phyloP scores from a whole-genome alignment of 1,284 basidiomycete species.

The Irpex rosettiformis region DNA sequence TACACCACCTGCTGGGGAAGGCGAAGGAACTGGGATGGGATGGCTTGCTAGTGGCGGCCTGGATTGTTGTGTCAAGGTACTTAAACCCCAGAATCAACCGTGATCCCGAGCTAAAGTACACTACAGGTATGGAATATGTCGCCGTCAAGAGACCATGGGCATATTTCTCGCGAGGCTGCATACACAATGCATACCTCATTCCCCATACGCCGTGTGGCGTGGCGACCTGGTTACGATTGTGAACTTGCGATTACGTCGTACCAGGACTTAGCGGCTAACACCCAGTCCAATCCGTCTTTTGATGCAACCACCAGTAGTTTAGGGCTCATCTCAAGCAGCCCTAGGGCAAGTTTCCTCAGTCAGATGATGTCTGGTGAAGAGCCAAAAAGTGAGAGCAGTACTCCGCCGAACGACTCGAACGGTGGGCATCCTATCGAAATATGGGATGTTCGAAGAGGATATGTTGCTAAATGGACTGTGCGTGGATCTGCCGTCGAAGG shows the following conservation, averaged over 20 bases:
- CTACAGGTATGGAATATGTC: constrained; percentile 81
- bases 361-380: background rate
- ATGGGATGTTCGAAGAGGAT: constrained; percentile 83
- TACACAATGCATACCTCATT: constrained; percentile 77
- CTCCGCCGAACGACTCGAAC: constrained; percentile 14
- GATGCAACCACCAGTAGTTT: constrained; percentile 1
- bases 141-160: constrained; percentile 40
- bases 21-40: constrained; percentile 44
- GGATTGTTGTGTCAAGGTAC: constrained; percentile 78
- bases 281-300: constrained; percentile 15
- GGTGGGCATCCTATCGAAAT: constrained; percentile 71
- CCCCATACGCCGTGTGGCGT: constrained; percentile 70
- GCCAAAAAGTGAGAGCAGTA: constrained; percentile 10
- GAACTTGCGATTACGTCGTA: constrained; percentile 76
- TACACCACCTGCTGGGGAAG: constrained; percentile 14
- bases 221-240: constrained; percentile 79
- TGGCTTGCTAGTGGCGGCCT: constrained; percentile 85
- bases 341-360: background rate
- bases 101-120: no score
- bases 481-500: constrained; percentile 61
- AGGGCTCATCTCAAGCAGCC: constrained; percentile 2
- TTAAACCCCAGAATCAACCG: no score
- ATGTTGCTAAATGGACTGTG: constrained; percentile 81
- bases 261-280: constrained; percentile 46
- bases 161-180: constrained; percentile 57